Base-by-base conservation (phyloP, 2,329 filamentous ascomycete genomes). In the Cladosporium sp. region DNA sequence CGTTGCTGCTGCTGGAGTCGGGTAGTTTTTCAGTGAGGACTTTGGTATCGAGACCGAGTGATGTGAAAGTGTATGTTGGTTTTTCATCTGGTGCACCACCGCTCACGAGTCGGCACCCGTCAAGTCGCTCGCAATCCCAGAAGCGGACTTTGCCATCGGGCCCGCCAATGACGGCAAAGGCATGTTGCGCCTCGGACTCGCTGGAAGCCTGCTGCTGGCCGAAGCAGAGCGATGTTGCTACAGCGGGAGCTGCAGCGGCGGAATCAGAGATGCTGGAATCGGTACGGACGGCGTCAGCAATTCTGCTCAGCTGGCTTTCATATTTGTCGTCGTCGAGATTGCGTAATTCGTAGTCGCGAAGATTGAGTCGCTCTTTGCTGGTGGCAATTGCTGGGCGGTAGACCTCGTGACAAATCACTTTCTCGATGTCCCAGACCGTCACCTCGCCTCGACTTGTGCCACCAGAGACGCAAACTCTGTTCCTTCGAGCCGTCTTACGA, bases 381-480 rank as follows among this genome's bases (percentile, higher is more conserved):
- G 82, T 79, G 45, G 72, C 75, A 20, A 80, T 79, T 1, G 82
- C 78, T 7, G 76, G 66, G 66, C 89, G 84, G 66, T 95, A 95
- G 1, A 96, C 84, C 66, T 97, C 91, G 52, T 88, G 82, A 62
- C 93, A 98, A 39, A 86, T 79, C 7, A 84, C 82, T 70, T 92
- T 94, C 65, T 97, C 92, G 13, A 97, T 76, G 62, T 97, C 93
- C 93, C 93, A 98, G 1, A 95, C 86, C 0, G 89, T 94, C 27
- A 98, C 82, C 64, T 98, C 93, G 13, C 89, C 89, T 54, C 88
- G 83, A 3, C 83, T 86, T 7, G 87, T 94, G 7, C 92, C 91
- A 13, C 92, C 91, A 2, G 90, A 85, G 7, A 96, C 85, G 65
- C 90, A 94, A 1, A 97, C 80, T 80, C 88, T 92, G 65, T 85